Percentiles rank a stretch among this genome's conserved stretches.
These are phyloP conservation scores for Salix caprea DNA, from an alignment of 345 rosid genomes.

Conservation along the genomic window DNA sequence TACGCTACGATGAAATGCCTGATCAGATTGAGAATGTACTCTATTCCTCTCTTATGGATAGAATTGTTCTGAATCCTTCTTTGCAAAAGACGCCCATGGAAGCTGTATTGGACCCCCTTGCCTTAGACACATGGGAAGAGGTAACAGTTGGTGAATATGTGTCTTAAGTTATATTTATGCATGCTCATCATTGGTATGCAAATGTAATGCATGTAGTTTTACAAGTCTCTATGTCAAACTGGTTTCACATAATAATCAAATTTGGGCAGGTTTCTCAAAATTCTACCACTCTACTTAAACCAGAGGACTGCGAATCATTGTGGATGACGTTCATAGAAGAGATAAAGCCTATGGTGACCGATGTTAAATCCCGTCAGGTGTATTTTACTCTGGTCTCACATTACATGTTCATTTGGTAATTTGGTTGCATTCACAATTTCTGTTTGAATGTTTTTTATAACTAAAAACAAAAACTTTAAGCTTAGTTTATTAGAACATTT, in stretches of 20 bases:
- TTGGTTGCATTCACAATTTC: too few species aligned
- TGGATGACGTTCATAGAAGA: conserved; percentile 33
- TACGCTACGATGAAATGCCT: conserved; percentile 18
- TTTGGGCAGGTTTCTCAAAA: conserved; percentile 46
- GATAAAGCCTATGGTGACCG: conserved; percentile 23
- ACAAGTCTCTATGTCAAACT: neutral
- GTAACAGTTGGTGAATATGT: conserved; percentile 23
- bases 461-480: too few species aligned
- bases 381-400: neutral
- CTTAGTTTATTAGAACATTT: neutral
- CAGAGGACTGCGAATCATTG: conserved; percentile 24
- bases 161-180: neutral
- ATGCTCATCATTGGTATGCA: neutral
- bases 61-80: conserved; percentile 31
- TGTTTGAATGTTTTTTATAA: too few species aligned
- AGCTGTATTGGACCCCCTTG: conserved; percentile 49
- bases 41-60: conserved; percentile 53
- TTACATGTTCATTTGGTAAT: neutral
- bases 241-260: conserved; percentile 9
- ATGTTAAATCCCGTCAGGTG: conserved; percentile 74
- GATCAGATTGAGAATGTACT: conserved; percentile 53
- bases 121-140: conserved; percentile 71
- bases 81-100: conserved; percentile 26
- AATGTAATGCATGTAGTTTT: neutral
- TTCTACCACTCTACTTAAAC: conserved; percentile 24